Conservation (phyloP, 768 basidiomycete genomes). For the Cystobasidium ongulense region DNA sequence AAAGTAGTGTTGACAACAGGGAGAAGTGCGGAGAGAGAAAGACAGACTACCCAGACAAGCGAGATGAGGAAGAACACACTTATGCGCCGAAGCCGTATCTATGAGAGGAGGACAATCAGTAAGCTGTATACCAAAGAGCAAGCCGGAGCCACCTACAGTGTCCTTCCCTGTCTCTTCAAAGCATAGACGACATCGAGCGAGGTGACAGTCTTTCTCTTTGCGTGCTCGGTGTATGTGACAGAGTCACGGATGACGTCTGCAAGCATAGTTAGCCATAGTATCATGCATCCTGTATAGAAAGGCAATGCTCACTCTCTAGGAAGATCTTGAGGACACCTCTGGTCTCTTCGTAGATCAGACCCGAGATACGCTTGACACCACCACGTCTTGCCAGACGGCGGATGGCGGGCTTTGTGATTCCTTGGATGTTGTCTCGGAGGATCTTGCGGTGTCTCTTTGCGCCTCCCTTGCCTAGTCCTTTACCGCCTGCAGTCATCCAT, state of each 20-base stretch:
- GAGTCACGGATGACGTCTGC: conserved; percentile 48
- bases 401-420: conserved; percentile 85
- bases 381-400: conserved; percentile 91
- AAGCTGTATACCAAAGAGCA: neutral
- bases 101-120: neutral
- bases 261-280: neutral
- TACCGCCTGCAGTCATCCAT: conserved; percentile 47
- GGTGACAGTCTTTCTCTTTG: conserved; percentile 50
- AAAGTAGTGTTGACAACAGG: conserved; percentile 17
- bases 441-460: conserved; percentile 65
- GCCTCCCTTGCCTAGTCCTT: conserved; percentile 50
- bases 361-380: conserved; percentile 84
- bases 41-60: neutral
- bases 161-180: conserved; percentile 56
- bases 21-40: neutral
- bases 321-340: conserved; percentile 54
- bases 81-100: conserved; percentile 23
- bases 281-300: neutral
- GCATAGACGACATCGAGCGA: conserved; percentile 60
- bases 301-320: conserved; percentile 43
- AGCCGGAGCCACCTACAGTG: conserved; percentile 49
- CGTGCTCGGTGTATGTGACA: conserved; percentile 43
- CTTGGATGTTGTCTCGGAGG: conserved; percentile 55
- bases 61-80: neutral
- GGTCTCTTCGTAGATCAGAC: conserved; percentile 52